These are phyloP conservation scores for Wallacemonas sp. DNA, from an alignment of 208 protist species.

Conservation along the genomic window DNA sequence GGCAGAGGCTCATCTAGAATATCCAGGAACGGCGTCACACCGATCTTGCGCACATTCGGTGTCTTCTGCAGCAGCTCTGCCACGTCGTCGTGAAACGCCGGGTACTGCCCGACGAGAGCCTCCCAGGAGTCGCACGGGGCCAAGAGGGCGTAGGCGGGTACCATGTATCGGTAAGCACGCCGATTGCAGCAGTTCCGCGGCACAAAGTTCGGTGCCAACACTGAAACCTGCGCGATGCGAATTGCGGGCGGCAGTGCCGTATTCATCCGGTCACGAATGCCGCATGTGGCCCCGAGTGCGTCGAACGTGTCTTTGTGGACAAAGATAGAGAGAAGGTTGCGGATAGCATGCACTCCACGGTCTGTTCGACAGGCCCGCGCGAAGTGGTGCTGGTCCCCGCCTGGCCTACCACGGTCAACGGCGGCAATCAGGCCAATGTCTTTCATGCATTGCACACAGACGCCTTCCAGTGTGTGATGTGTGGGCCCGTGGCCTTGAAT, in stretches of 20 bases:
- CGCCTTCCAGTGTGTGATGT: slow-evolving; percentile 82
- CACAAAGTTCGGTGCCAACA: slow-evolving; percentile 68
- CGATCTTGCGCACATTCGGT: slow-evolving; percentile 3
- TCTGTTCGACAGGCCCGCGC: slow-evolving; percentile 82
- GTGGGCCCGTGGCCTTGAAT: slow-evolving; percentile 75
- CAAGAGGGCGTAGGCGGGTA: slow-evolving; percentile 78
- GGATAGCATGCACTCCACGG: slow-evolving; percentile 80
- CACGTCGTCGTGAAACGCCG: slow-evolving; percentile 21
- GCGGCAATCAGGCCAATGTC: slow-evolving; percentile 54
- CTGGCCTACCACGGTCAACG: slow-evolving; percentile 39
- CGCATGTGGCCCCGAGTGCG: slow-evolving; percentile 24
- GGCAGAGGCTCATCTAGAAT: too few relatives aligned
- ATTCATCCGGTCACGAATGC: slow-evolving; percentile 38
- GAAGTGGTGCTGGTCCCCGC: slow-evolving; percentile 52
- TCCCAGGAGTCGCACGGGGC: slow-evolving; percentile 63
- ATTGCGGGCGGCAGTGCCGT: slow-evolving; percentile 37
- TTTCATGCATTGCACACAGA: slow-evolving; percentile 67
- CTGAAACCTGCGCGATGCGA: slow-evolving; percentile 49
- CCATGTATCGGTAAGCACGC: slow-evolving; percentile 79
- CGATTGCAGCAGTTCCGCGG: slow-evolving; percentile 76
- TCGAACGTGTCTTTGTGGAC: slow-evolving; percentile 36
- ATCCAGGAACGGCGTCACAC: slow-evolving; percentile 24
- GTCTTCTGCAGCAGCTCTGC: too few relatives aligned
- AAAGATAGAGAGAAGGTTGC: slow-evolving; percentile 80
- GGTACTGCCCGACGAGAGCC: slow-evolving; percentile 29